phyloP scores from a whole-genome alignment of 2,329 filamentous ascomycete genomes.

The Hymenoscyphus salicellus region DNA sequence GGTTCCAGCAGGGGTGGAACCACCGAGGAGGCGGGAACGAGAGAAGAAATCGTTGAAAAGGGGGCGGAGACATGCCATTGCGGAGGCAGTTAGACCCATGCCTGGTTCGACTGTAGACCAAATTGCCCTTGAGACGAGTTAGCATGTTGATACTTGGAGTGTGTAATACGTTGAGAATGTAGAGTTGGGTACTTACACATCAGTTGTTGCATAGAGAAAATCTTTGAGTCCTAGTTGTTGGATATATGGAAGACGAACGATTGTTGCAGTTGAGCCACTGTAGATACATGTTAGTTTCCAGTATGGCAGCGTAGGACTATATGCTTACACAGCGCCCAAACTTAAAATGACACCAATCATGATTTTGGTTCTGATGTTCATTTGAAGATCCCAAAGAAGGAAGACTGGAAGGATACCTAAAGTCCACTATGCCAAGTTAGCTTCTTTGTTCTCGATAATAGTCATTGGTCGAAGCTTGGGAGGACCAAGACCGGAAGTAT shows the following conservation, averaged over 20 bases:
- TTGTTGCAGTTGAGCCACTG: slow-evolving; percentile 30
- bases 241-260: slow-evolving; percentile 33
- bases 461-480: background rate
- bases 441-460: background rate
- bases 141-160: background rate
- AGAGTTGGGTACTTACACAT: slow-evolving; percentile 14
- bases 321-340: slow-evolving; percentile 48
- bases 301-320: background rate
- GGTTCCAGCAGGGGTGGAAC: background rate
- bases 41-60: slow-evolving; percentile 19
- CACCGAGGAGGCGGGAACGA: background rate
- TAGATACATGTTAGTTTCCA: background rate
- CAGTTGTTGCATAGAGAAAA: slow-evolving; percentile 28
- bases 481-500: background rate
- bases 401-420: slow-evolving; percentile 50
- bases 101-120: slow-evolving; percentile 30
- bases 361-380: slow-evolving; percentile 46
- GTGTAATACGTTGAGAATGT: background rate
- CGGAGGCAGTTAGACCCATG: slow-evolving; percentile 26
- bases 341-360: slow-evolving; percentile 47
- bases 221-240: slow-evolving; percentile 20
- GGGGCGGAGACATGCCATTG: slow-evolving; percentile 27
- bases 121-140: slow-evolving; percentile 18
- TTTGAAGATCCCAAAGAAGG: slow-evolving; percentile 50
- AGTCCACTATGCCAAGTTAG: slow-evolving; percentile 44